Evolutionary conservation across 495 filamentous ascomycete species (phyloP), one percentile per base, ranked within the genome.

Genomic region (Xylaria flabelliformis): DNA sequence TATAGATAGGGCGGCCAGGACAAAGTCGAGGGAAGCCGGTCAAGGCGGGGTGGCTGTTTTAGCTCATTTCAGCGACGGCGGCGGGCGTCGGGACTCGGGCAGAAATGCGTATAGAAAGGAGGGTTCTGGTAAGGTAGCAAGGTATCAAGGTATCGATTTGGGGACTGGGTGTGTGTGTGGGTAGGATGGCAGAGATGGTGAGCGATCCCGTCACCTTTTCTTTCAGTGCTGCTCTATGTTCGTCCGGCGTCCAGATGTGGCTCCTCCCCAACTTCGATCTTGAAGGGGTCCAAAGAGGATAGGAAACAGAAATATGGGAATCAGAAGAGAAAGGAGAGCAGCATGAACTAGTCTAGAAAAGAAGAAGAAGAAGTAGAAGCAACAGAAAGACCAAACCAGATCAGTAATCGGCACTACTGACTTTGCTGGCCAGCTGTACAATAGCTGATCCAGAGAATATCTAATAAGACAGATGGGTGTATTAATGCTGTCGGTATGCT

Each of bases 51-150:
- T 58, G 51, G 62, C 50, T 39, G 59, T 58, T 67, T 64, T 72
- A 72, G 70, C 70, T 72, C 70, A 72, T 72, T 72, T 72, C 63
- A 64, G 61, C 70, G 53, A 13, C 53, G 61, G 59, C 59, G 63
- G 51, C 26, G 51, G 67, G 36, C 67, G 63, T 61, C 39, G 62
- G 70, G 63, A 67, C 62, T 72, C 63, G 70, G 63, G 62, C 62
- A 72, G 53, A 72, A 67, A 72, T 72, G 70, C 63, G 70, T 72
- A 53, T 55, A 55, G 59, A 8, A 42, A 44, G 59, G 39, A 46
- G 39, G 42, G 56, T 39, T 61, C 58, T 53, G 64, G 65, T 67
- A 48, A 48, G 63, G 63, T 65, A 46, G 24, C 51, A 66, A 61
- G 61, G 62, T 72, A 67, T 72, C 51, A 66, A 61, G 61, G 62